Conservation (phyloP, 2,329 filamentous ascomycete genomes). For the Fusarium sp. region DNA sequence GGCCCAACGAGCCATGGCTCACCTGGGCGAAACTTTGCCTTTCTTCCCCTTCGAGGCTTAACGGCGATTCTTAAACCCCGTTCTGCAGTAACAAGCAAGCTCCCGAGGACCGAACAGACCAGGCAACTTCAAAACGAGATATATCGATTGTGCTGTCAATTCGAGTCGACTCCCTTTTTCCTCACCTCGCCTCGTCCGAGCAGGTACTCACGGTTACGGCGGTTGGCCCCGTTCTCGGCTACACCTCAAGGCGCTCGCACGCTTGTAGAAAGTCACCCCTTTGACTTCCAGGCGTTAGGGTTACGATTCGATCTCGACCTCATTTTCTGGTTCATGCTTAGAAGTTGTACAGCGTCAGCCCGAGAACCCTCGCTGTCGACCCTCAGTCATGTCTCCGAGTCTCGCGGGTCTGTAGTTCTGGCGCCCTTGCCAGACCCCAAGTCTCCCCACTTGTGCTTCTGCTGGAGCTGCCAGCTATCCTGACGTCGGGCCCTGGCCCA, state of each 20-base stretch:
- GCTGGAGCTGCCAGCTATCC: slow-evolving; percentile 25
- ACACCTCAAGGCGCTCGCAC: slow-evolving; percentile 13
- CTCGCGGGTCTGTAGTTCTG: slow-evolving; percentile 57
- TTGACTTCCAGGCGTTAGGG: slow-evolving; percentile 18
- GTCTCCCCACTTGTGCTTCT: slow-evolving; percentile 41
- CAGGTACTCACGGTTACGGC: slow-evolving; percentile 28
- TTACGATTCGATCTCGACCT: neutral
- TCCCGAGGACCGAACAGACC: neutral
- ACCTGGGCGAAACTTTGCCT: slow-evolving; percentile 40
- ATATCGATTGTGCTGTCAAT: slow-evolving; percentile 13
- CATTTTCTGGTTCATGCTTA: slow-evolving; percentile 6
- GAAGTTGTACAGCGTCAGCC: slow-evolving; percentile 35
- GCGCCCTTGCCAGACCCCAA: slow-evolving; percentile 56
- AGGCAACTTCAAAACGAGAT: neutral
- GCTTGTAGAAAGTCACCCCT: neutral
- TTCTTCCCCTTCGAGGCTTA: slow-evolving; percentile 37
- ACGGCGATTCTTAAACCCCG: slow-evolving; percentile 31
- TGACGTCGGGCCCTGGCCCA: slow-evolving; percentile 22
- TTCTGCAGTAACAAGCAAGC: slow-evolving; percentile 12
- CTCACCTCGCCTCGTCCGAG: slow-evolving; percentile 7
- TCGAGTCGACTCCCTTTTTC: neutral
- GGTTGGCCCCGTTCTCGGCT: slow-evolving; percentile 25
- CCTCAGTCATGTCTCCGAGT: slow-evolving; percentile 58
- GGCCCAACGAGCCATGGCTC: slow-evolving; percentile 32
- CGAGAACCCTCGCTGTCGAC: slow-evolving; percentile 42